These are phyloP conservation scores for Kalanchoe fedtschenkoi DNA, from an alignment of 164 flowering plant species.

Conservation along the genomic window DNA sequence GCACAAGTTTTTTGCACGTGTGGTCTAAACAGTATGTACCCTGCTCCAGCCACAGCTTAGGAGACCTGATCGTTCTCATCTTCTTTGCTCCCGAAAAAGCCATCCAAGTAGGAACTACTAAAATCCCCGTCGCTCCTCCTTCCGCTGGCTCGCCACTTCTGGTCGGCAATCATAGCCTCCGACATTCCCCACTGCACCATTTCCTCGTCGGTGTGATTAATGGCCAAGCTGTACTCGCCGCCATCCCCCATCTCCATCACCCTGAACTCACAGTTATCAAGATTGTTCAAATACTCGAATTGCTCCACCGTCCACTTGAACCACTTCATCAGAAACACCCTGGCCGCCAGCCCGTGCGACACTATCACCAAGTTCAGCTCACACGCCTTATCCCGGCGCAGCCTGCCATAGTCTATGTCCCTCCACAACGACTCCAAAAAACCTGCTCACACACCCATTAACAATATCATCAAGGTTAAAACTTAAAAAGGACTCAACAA, in stretches of 20 bases:
- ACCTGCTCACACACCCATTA: conserved; percentile 57
- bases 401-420: conserved; percentile 80
- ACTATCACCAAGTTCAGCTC: conserved; percentile 62
- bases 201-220: conserved; percentile 68
- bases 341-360: conserved; percentile 60
- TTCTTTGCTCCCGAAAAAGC: conserved; percentile 42
- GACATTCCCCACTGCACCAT: conserved; percentile 79
- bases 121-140: conserved; percentile 37
- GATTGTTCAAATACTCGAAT: conserved; percentile 66
- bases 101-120: conserved; percentile 48
- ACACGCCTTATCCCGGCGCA: conserved; percentile 33
- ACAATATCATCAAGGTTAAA: no score
- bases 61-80: conserved; percentile 27
- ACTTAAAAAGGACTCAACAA: no score
- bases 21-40: neutral
- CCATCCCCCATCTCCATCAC: conserved; percentile 73
- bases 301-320: conserved; percentile 98
- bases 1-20: no score
- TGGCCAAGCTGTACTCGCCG: conserved; percentile 89
- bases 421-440: conserved; percentile 91
- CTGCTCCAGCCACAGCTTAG: neutral
- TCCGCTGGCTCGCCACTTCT: conserved; percentile 60
- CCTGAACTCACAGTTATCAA: conserved; percentile 54
- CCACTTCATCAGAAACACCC: conserved; percentile 90
- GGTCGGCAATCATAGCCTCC: conserved; percentile 75